Percentiles rank a stretch among this genome's conserved stretches.
Evolutionary conservation across 73 alveolate species (phyloP).

Genomic region (Uronychia setigera): DNA sequence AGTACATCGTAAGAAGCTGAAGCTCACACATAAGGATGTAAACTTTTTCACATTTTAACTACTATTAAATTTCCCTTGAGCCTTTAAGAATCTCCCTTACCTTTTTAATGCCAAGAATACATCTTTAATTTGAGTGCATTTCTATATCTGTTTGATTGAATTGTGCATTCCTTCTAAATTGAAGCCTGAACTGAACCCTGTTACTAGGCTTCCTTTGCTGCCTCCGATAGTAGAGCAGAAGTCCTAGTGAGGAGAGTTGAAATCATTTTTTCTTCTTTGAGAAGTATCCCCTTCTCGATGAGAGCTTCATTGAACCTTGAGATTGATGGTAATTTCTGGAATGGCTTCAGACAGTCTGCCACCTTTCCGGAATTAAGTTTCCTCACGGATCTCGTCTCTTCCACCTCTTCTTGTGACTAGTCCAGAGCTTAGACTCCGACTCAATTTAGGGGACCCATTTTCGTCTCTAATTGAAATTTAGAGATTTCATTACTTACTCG

Average conservation of each 20-base stretch:
- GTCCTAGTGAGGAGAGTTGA: neutral
- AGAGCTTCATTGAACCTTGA: neutral
- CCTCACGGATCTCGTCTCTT: neutral
- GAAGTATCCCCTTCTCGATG: too few species aligned
- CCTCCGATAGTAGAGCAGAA: neutral
- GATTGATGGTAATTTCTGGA: neutral
- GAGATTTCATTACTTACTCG: neutral
- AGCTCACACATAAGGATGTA: neutral
- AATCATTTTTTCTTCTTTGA: neutral
- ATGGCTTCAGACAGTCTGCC: neutral
- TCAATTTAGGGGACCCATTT: neutral
- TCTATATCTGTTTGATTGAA: neutral
- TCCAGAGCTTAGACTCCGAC: neutral
- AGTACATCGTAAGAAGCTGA: neutral
- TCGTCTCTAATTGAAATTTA: neutral
- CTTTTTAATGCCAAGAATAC: neutral
- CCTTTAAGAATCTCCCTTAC: neutral
- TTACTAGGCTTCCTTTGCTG: neutral
- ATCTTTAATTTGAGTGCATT: neutral
- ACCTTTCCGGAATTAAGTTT: neutral
- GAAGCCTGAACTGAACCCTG: neutral
- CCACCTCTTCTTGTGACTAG: neutral
- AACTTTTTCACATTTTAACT: neutral
- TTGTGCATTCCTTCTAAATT: neutral
- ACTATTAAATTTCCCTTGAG: neutral